Evolutionary conservation across 352 stramenopile species (phyloP), one percentile per base, ranked within the genome.

Genomic region (Globisporangium apiculatum): DNA sequence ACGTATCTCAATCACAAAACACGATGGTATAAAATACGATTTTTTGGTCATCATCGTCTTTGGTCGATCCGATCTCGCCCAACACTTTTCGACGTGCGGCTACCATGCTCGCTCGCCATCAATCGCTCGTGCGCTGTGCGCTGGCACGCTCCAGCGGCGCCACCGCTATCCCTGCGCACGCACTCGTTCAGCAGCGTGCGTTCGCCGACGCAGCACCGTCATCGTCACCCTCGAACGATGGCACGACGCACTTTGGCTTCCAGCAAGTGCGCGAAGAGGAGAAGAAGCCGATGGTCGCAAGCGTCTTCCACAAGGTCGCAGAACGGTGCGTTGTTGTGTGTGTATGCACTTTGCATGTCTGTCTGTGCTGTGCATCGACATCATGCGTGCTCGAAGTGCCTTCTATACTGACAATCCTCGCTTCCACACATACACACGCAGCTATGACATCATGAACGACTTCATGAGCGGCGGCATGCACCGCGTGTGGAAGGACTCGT

Each of bases 381-480:
- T 2, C 3, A 3, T 3, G 24, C 24, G 3, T 31, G 24, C 24
- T 31, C 24, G 24, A 3, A 31, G 24, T 31, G 24, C 24, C 24
- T 31, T 31, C 24, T 31, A 31, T 31, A 31, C 24, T 31, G 24
- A 31, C 24, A 31, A 3, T 3, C 24, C 24, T 31, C 24, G 24
- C 24, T 31, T 31, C 24, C 1, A 31, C 24, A 31, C 24, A 31
- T 31, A 31, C 24, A 31, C 24, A 31, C 12, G 11, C 56, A 85
- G 81, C 58, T 95, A 95, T 57, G 97, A 99, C 76, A 74, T 99
- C 17, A 99, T 99, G 97, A 99, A 99, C 76, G 97, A 99, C 76
- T 91, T 99, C 62, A 99, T 99, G 97, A 98, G 85, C 63, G 95
- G 83, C 47, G 96, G 91, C 55, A 87, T 97, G 80, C 89, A 97